phyloP scores from a whole-genome alignment of 371 early-diverging fungal genomes.

The Rhizopus stolonifer region DNA sequence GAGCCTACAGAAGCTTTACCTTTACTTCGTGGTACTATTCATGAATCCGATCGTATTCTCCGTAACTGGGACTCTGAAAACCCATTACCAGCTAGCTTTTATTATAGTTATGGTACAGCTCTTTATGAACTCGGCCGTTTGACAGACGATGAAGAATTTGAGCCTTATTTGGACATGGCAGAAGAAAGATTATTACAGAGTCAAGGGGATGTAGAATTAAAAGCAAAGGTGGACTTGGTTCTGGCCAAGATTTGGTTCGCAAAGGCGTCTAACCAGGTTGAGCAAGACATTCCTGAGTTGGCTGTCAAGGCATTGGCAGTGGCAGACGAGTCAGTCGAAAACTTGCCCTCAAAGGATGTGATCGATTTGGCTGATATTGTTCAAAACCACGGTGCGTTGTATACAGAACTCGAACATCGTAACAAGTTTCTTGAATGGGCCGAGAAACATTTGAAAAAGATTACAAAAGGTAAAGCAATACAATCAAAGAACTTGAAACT shows the following conservation, averaged over 20 bases:
- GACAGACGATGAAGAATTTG: constrained; percentile 45
- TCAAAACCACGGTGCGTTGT: constrained; percentile 36
- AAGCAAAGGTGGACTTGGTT: constrained; percentile 29
- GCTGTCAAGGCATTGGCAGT: constrained; percentile 26
- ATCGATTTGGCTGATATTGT: constrained; percentile 37
- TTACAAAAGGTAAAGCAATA: constrained; percentile 21
- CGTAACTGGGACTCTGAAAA: constrained; percentile 48
- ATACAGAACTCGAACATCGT: constrained; percentile 19
- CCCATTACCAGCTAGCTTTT: constrained; percentile 46
- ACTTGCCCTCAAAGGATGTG: constrained; percentile 8
- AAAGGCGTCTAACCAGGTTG: constrained; percentile 33
- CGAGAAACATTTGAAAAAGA: constrained; percentile 23
- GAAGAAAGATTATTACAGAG: constrained; percentile 42
- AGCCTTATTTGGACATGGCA: constrained; percentile 44
- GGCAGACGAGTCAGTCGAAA: constrained; percentile 12
- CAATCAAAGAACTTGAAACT: not conserved
- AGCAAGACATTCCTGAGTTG: constrained; percentile 26
- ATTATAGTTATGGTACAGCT: constrained; percentile 58
- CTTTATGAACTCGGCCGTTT: constrained; percentile 54
- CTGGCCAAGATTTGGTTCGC: constrained; percentile 43
- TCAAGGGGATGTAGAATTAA: constrained; percentile 13
- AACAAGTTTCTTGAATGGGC: constrained; percentile 37
- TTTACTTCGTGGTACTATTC: constrained; percentile 58
- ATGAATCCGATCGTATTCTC: constrained; percentile 62
- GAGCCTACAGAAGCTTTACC: constrained; percentile 35